phyloP scores from a whole-genome alignment of 2,329 filamentous ascomycete genomes.

The Cytospora schulzeri region DNA sequence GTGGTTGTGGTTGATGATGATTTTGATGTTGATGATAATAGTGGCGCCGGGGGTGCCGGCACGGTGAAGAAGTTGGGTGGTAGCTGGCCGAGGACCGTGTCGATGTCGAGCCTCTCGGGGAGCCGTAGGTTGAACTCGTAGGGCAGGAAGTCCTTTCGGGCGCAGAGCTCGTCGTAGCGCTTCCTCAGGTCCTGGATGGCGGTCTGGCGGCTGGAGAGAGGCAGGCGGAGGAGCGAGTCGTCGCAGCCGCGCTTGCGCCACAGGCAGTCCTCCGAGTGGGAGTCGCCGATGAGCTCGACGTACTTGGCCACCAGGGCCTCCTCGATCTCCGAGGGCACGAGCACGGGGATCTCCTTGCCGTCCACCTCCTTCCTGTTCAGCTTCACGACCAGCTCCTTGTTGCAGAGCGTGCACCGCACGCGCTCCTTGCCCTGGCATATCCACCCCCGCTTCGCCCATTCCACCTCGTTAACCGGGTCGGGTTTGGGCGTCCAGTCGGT shows the following conservation, averaged over 20 bases:
- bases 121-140: constrained; percentile 64
- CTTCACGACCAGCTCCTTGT: constrained; percentile 81
- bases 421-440: constrained; percentile 80
- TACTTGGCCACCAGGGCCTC: constrained; percentile 77
- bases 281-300: constrained; percentile 68
- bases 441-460: constrained; percentile 96
- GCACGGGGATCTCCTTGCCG: constrained; percentile 55
- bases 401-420: constrained; percentile 83
- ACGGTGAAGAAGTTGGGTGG: constrained; percentile 57
- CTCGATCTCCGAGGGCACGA: constrained; percentile 64
- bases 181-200: constrained; percentile 61
- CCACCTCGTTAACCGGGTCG: constrained; percentile 79
- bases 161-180: constrained; percentile 66
- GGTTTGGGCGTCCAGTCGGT: constrained; percentile 95
- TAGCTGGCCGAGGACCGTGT: constrained; percentile 52
- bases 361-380: constrained; percentile 63
- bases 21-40: too few relatives aligned
- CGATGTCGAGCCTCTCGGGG: constrained; percentile 54
- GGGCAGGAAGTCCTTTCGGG: constrained; percentile 57
- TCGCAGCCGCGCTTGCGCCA: constrained; percentile 91
- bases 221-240: constrained; percentile 62
- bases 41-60: constrained; percentile 39
- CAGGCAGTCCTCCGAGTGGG: constrained; percentile 79
- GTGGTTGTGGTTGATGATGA: constrained; percentile 27
- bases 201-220: constrained; percentile 62